Conservation (phyloP, 1,284 basidiomycete species). For the Meira miltonrushii region DNA sequence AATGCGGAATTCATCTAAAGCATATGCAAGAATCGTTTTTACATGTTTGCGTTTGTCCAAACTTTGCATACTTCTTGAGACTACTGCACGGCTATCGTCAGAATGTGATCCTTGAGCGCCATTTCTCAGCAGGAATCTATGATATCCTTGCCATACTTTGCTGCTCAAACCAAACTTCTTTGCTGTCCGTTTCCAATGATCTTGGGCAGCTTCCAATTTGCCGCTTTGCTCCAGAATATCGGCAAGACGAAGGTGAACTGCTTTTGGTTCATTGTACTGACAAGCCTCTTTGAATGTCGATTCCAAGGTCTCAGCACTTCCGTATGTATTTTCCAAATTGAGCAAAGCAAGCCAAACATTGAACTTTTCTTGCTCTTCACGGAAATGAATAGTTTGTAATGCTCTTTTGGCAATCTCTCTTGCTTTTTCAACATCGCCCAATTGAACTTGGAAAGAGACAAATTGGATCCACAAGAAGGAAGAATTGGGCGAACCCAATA, state of each 20-base stretch:
- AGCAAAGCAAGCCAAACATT: constrained; percentile 97
- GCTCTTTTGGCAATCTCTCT: constrained; percentile 80
- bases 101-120: constrained; percentile 56
- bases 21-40: constrained; percentile 89
- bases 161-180: constrained; percentile 90
- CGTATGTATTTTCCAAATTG: constrained; percentile 91
- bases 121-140: constrained; percentile 68
- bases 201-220: constrained; percentile 57
- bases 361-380: constrained; percentile 92
- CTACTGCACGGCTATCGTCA: constrained; percentile 75
- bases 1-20: constrained; percentile 87
- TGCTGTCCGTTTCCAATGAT: constrained; percentile 39
- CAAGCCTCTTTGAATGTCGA: constrained; percentile 81
- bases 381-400: constrained; percentile 79
- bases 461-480: constrained; percentile 99
- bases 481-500: constrained; percentile 93
- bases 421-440: constrained; percentile 92
- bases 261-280: constrained; percentile 85
- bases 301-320: constrained; percentile 67
- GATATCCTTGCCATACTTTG: constrained; percentile 85
- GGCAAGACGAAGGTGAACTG: constrained; percentile 75
- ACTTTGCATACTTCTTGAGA: constrained; percentile 84
- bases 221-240: constrained; percentile 76
- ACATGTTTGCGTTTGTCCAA: constrained; percentile 93
- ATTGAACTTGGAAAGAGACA: constrained; percentile 95